Conservation (phyloP, 257 asterid species). For the Apocynum venetum region DNA sequence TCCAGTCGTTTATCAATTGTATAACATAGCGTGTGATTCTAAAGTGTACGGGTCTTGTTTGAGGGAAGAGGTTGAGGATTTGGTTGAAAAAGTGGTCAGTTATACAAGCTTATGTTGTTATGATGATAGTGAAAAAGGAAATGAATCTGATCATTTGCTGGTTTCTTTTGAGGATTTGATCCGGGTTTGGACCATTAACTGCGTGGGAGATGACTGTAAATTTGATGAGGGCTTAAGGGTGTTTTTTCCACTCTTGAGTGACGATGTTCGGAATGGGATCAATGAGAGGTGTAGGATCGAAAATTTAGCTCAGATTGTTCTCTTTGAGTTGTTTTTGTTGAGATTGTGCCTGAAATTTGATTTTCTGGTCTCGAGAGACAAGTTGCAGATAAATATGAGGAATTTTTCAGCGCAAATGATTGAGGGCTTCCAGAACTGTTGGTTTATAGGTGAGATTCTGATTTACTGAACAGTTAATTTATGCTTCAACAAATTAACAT, state of each 20-base stretch:
- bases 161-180: slow-evolving; percentile 66
- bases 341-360: slow-evolving; percentile 45
- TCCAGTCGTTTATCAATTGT: slow-evolving; percentile 58
- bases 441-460: slow-evolving; percentile 49
- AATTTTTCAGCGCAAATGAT: slow-evolving; percentile 47
- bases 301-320: slow-evolving; percentile 56
- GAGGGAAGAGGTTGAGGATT: slow-evolving; percentile 39
- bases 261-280: slow-evolving; percentile 32
- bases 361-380: slow-evolving; percentile 31
- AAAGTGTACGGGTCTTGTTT: slow-evolving; percentile 25
- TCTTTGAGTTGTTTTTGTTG: slow-evolving; percentile 62
- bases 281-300: slow-evolving; percentile 30
- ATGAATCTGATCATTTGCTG: slow-evolving; percentile 30
- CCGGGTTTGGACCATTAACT: slow-evolving; percentile 67
- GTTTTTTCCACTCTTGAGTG: slow-evolving; percentile 57
- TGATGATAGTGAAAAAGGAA: slow-evolving; percentile 34
- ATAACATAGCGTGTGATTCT: slow-evolving; percentile 36
- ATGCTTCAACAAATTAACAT: neutral
- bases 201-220: slow-evolving; percentile 40
- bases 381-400: slow-evolving; percentile 31
- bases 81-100: slow-evolving; percentile 47
- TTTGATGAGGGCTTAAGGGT: slow-evolving; percentile 41
- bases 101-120: slow-evolving; percentile 45
- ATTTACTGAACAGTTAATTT: neutral
- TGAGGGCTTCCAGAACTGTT: slow-evolving; percentile 49